Evolutionary conservation across 2,329 filamentous ascomycete genomes (phyloP).

Genomic region (Aspergillus sp.): DNA sequence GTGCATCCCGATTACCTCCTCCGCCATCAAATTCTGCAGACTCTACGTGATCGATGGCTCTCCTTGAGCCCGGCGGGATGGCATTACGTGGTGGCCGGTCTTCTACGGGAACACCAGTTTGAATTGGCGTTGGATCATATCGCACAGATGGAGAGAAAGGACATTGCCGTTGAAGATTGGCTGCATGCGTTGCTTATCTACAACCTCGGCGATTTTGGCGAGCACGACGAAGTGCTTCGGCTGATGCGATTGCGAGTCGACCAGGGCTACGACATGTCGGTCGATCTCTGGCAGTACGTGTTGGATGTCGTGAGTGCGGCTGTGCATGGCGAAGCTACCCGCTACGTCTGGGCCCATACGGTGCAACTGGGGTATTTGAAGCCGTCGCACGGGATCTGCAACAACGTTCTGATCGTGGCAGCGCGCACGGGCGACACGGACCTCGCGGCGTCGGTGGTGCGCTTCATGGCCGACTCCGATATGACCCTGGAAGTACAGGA

Average conservation of each 20-base stretch:
- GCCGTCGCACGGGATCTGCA: conserved; percentile 56
- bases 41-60: conserved; percentile 60
- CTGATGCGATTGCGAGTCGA: conserved; percentile 55
- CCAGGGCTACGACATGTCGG: conserved; percentile 41
- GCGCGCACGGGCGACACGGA: conserved; percentile 58
- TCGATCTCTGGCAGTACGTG: conserved; percentile 59
- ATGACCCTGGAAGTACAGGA: conserved; percentile 55
- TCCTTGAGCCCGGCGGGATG: conserved; percentile 53
- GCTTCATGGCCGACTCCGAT: conserved; percentile 52
- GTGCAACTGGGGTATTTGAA: conserved; percentile 53
- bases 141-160: conserved; percentile 55
- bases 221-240: conserved; percentile 67
- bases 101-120: conserved; percentile 72
- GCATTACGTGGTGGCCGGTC: conserved; percentile 61
- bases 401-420: conserved; percentile 64
- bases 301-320: conserved; percentile 65
- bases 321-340: conserved; percentile 55
- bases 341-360: conserved; percentile 62
- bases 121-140: conserved; percentile 69
- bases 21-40: conserved; percentile 60
- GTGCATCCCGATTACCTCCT: conserved; percentile 80
- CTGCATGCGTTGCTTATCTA: conserved; percentile 71
- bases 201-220: conserved; percentile 60
- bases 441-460: conserved; percentile 64
- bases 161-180: conserved; percentile 57